Evolutionary conservation across 768 basidiomycete species (phyloP), one percentile per base, ranked within the genome.

Genomic region (Tephrocybe sp.): DNA sequence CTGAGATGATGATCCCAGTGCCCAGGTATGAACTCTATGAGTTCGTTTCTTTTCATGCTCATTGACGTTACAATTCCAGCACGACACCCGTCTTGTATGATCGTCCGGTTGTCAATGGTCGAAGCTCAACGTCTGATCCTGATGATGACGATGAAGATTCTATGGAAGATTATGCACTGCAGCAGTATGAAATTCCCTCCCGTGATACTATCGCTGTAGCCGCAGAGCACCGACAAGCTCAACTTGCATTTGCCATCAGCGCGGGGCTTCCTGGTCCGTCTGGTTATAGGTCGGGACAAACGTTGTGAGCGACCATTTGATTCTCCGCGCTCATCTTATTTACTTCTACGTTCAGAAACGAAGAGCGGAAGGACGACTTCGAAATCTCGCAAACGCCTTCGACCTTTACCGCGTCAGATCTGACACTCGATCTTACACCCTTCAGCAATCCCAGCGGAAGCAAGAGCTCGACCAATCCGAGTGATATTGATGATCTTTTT

Each of bases 181-280:
- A n/a, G n/a, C n/a, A n/a, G n/a, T n/a, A n/a, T n/a, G n/a, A n/a
- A n/a, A n/a, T 19, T 19, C 12, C n/a, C 21, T 8, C 42, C 21
- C 30, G 15, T 7, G 38, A 53, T 30, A 21, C 16, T 11, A 18
- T 12, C 4, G 25, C 30, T 19, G 29, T 24, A 29, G 41, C 42
- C 15, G 50, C 36, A n/a, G 54, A 52, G 21, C 9, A 27, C 12
- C 45, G 45, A 38, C 36, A 42, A 38, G 42, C 30, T 15, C 45
- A 30, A n/a, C 42, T 57, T 24, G 41, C 40, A 12, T n/a, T 33
- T 22, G 33, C 47, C 12, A 48, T 52, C 24, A 38, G 18, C 24
- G 36, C 30, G 19, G 56, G 56, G 5, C 25, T 48, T 18, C 47
- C 57, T 18, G 57, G 53, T 9, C 57, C 53, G 19, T 57, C 53